Conservation (phyloP, 768 basidiomycete species). For the Polyporus arcularius region DNA sequence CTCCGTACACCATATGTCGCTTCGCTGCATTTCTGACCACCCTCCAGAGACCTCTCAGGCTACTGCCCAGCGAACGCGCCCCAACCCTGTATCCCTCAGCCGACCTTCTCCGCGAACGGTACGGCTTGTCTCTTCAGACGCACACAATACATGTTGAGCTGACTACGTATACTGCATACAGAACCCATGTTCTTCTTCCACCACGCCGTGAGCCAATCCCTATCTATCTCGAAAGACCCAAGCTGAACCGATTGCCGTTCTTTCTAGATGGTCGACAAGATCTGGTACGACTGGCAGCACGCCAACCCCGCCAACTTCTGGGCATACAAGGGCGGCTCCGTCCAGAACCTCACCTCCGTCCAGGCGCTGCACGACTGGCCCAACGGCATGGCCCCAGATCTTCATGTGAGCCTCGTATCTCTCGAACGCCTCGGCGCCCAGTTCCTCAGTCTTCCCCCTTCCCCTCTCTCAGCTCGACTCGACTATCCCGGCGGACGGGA, state of each 20-base stretch:
- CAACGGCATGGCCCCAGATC: conserved; percentile 27
- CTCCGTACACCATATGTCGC: neutral
- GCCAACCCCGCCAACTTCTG: conserved; percentile 24
- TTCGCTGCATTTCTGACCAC: neutral
- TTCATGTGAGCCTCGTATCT: conserved; percentile 19
- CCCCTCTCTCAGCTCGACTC: conserved; percentile 26
- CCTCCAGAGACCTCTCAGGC: conserved; percentile 31
- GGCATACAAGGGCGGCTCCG: conserved; percentile 35
- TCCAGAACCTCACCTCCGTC: conserved; percentile 27
- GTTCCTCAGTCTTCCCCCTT: neutral
- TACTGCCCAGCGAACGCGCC: conserved; percentile 30
- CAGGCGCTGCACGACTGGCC: conserved; percentile 27
- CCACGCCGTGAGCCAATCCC: conserved; percentile 30
- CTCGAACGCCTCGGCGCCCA: neutral
- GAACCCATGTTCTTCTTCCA: conserved; percentile 40
- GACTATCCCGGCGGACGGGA: conserved; percentile 29
- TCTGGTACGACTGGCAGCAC: conserved; percentile 40
- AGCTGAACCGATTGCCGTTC: neutral
- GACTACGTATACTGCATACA: conserved; percentile 5
- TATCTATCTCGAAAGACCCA: neutral
- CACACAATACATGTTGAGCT: no score
- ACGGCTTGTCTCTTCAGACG: neutral
- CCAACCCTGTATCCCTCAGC: conserved; percentile 25
- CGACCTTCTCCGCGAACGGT: conserved; percentile 38
- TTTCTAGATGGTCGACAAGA: conserved; percentile 24